Conservation (phyloP, 805 yeast genomes). For the Candida sphagnicola region DNA sequence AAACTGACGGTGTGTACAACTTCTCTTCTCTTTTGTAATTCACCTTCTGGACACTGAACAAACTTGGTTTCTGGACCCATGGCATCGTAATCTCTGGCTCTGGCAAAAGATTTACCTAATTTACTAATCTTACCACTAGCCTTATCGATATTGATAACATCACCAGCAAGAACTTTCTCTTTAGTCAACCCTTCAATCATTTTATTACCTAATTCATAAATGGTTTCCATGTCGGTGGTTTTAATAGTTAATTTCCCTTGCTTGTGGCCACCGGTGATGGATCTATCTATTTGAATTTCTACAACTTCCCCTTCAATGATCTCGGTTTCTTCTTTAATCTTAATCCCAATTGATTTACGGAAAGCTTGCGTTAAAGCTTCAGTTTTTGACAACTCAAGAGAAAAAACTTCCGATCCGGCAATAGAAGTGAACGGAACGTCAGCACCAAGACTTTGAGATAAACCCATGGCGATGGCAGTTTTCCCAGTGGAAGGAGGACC, state of each 20-base stretch:
- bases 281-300: slow-evolving; percentile 90
- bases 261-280: slow-evolving; percentile 95
- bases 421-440: slow-evolving; percentile 94
- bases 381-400: slow-evolving; percentile 89
- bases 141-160: slow-evolving; percentile 91
- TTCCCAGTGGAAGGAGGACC: slow-evolving; percentile 99
- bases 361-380: slow-evolving; percentile 96
- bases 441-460: slow-evolving; percentile 64
- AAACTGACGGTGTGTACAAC: slow-evolving; percentile 97
- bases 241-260: slow-evolving; percentile 97
- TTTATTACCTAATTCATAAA: slow-evolving; percentile 89
- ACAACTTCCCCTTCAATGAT: slow-evolving; percentile 98
- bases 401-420: slow-evolving; percentile 91
- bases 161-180: slow-evolving; percentile 96
- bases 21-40: slow-evolving; percentile 90
- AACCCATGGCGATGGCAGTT: slow-evolving; percentile 96
- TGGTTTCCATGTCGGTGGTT: slow-evolving; percentile 98
- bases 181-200: slow-evolving; percentile 93
- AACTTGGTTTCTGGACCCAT: slow-evolving; percentile 98
- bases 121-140: slow-evolving; percentile 92
- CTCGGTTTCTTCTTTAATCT: slow-evolving; percentile 95
- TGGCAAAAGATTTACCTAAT: slow-evolving; percentile 91
- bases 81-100: slow-evolving; percentile 97
- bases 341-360: slow-evolving; percentile 91
- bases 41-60: slow-evolving; percentile 98